Percentiles rank a stretch among this genome's conserved stretches.
Evolutionary conservation across 2,329 filamentous ascomycete genomes (phyloP).

Genomic region (Mycogone perniciosa): DNA sequence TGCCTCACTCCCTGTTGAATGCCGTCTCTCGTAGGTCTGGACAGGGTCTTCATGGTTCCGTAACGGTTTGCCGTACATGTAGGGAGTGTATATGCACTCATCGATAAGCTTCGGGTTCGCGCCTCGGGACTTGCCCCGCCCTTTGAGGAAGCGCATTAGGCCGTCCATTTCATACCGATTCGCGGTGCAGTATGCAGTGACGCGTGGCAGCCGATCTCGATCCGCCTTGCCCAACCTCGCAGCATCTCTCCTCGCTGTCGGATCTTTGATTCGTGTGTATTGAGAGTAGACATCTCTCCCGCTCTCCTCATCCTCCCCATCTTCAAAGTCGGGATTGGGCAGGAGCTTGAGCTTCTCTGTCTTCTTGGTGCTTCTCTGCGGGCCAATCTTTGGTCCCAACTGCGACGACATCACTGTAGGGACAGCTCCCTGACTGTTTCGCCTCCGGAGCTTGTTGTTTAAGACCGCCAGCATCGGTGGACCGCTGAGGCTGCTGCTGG

Average conservation of each 20-base stretch:
- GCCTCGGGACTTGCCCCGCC: conserved; percentile 67
- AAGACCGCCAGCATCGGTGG: conserved; percentile 66
- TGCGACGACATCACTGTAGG: conserved; percentile 27
- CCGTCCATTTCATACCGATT: conserved; percentile 86
- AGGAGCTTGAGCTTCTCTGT: conserved; percentile 97
- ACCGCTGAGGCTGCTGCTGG: conserved; percentile 28
- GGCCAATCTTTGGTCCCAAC: conserved; percentile 68
- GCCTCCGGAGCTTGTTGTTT: conserved; percentile 79
- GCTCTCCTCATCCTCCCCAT: conserved; percentile 77
- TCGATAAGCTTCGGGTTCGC: conserved; percentile 89
- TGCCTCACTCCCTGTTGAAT: conserved; percentile 65
- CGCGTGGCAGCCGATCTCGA: conserved; percentile 74
- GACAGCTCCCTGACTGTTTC: conserved; percentile 68
- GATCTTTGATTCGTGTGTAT: conserved; percentile 96
- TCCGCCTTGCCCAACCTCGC: conserved; percentile 91
- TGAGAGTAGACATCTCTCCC: conserved; percentile 95
- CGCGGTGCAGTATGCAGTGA: conserved; percentile 95
- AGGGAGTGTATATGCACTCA: conserved; percentile 95
- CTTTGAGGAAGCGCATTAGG: conserved; percentile 86
- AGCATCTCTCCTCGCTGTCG: conserved; percentile 84
- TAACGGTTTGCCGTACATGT: conserved; percentile 60
- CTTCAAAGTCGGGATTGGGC: conserved; percentile 77
- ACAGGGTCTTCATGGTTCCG: conserved; percentile 28
- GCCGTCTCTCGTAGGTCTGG: conserved; percentile 57
- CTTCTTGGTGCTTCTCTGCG: conserved; percentile 90